Percentiles rank a stretch among this genome's conserved stretches.
phyloP scores from a whole-genome alignment of 495 filamentous ascomycete species.

The Talaromyces borbonicus region DNA sequence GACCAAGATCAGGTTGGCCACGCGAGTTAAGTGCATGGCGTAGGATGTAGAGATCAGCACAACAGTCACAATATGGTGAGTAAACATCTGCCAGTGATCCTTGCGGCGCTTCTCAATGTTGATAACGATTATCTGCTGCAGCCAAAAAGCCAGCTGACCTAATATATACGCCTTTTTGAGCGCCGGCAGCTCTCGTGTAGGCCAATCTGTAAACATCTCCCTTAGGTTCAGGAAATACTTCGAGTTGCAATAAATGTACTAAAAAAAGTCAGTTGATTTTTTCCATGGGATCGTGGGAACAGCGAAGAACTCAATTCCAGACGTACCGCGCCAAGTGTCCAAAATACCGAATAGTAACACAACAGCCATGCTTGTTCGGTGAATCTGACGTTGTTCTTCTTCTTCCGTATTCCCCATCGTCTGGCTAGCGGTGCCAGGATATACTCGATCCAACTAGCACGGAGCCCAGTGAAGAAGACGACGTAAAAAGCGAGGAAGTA shows the following conservation, averaged over 20 bases:
- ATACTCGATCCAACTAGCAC: slow-evolving; percentile 81
- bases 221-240: slow-evolving; percentile 67
- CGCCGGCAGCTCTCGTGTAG: slow-evolving; percentile 58
- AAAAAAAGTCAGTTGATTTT: too few species aligned
- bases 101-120: slow-evolving; percentile 90
- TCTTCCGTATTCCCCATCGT: slow-evolving; percentile 53
- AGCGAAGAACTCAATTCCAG: too few species aligned
- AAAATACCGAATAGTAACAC: slow-evolving; percentile 70
- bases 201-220: slow-evolving; percentile 78
- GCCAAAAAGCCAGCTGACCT: slow-evolving; percentile 82
- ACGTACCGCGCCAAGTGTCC: slow-evolving; percentile 76
- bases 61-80: slow-evolving; percentile 86
- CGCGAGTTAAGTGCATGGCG: slow-evolving; percentile 70
- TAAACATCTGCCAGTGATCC: slow-evolving; percentile 92
- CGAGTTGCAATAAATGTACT: slow-evolving; percentile 77
- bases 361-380: slow-evolving; percentile 90
- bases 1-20: slow-evolving; percentile 80
- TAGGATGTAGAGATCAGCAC: slow-evolving; percentile 71
- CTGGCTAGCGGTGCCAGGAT: slow-evolving; percentile 67
- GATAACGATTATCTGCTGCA: slow-evolving; percentile 90
- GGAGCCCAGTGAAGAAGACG: slow-evolving; percentile 74
- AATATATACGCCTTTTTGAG: slow-evolving; percentile 86
- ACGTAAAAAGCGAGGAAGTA: slow-evolving; percentile 72
- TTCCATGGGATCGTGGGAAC: too few species aligned
- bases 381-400: slow-evolving; percentile 68